phyloP scores from a whole-genome alignment of 1,284 basidiomycete genomes.

The Cutaneotrichosporon sp. region DNA sequence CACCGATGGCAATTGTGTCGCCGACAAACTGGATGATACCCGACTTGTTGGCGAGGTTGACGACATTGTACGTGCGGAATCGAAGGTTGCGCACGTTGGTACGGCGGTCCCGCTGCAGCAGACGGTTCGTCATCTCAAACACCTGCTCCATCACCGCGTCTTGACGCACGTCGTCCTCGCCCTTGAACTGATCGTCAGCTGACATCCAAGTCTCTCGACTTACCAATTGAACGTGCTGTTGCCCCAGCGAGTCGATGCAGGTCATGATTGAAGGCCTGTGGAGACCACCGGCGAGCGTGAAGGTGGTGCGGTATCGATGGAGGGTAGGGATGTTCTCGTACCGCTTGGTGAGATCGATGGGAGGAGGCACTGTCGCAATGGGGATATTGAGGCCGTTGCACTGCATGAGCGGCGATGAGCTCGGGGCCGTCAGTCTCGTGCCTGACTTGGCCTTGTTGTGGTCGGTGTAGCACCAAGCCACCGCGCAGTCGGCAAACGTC shows the following conservation, averaged over 20 bases:
- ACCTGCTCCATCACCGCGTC: conserved; percentile 99
- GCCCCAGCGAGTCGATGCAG: conserved; percentile 71
- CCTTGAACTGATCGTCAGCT: conserved; percentile 72
- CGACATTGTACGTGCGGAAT: conserved; percentile 83
- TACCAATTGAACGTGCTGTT: conserved; percentile 77
- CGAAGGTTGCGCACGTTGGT: conserved; percentile 71
- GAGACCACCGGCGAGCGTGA: conserved; percentile 72
- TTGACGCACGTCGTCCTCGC: conserved; percentile 88
- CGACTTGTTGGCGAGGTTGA: conserved; percentile 77
- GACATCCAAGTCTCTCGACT: conserved; percentile 34
- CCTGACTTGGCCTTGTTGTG: conserved; percentile 11
- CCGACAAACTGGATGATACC: conserved; percentile 91
- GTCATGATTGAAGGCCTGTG: conserved; percentile 79
- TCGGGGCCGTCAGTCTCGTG: conserved; percentile 3
- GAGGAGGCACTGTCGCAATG: conserved; percentile 71
- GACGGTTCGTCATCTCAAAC: conserved; percentile 82
- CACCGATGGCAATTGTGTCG: conserved; percentile 69
- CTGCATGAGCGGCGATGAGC: conserved; percentile 13
- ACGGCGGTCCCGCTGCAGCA: conserved; percentile 72
- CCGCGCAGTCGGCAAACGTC: conserved; percentile 68
- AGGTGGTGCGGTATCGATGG: conserved; percentile 63
- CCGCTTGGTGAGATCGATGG: conserved; percentile 68
- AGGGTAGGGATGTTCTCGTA: conserved; percentile 74
- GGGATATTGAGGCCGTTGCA: conserved; percentile 64
- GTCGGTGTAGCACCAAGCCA: conserved; percentile 64